phyloP scores from a whole-genome alignment of 768 basidiomycete genomes.

The Rhodocollybia butyracea region DNA sequence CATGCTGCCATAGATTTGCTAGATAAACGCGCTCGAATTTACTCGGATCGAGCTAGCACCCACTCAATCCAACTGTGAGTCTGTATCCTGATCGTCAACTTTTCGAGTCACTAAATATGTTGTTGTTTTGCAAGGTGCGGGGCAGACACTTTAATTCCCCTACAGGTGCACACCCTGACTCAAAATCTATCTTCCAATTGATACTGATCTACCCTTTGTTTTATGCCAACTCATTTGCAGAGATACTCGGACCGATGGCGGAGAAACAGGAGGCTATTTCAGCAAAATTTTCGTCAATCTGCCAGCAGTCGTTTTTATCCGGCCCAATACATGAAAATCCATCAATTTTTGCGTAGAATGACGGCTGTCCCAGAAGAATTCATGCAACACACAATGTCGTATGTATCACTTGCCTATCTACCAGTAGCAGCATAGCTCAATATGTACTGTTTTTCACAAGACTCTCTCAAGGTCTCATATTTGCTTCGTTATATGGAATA shows the following conservation, averaged over 20 bases:
- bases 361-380: neutral
- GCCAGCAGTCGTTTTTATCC: neutral
- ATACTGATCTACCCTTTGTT: neutral
- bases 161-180: neutral
- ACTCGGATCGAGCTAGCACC: neutral
- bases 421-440: neutral
- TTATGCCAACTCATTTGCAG: neutral
- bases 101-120: neutral
- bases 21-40: neutral
- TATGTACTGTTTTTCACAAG: neutral
- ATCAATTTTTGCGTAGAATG: neutral
- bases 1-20: neutral
- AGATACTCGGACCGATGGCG: neutral
- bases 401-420: neutral
- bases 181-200: neutral
- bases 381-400: neutral
- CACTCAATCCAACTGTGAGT: neutral
- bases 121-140: neutral
- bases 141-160: neutral
- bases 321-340: neutral
- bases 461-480: neutral
- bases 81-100: neutral
- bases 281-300: constrained; percentile 1
- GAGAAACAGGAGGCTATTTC: neutral
- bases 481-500: neutral